Percentiles rank a stretch among this genome's conserved stretches.
Conservation (phyloP, 345 rosid genomes). For the Citrus trifoliata region DNA sequence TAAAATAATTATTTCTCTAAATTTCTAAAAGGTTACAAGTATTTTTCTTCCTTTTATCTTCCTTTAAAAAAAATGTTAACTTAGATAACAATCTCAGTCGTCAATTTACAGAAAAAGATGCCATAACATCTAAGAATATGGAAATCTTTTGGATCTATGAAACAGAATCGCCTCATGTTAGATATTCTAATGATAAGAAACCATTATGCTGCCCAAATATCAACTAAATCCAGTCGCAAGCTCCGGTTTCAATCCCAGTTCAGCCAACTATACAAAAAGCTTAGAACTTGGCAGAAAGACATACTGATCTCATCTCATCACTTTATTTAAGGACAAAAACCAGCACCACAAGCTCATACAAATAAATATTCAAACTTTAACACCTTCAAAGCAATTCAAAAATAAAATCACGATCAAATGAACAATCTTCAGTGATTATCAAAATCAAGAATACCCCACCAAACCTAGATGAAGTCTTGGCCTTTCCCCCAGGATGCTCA, state of each 20-base stretch:
- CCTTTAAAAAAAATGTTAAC: neutral
- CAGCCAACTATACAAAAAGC: neutral
- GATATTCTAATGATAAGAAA: neutral
- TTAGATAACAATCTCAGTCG: neutral
- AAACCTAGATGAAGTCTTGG: neutral
- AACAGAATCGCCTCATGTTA: neutral
- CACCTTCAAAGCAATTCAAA: neutral
- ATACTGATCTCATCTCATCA: neutral
- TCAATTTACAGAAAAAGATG: neutral
- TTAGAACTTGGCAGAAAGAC: neutral
- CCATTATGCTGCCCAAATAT: neutral
- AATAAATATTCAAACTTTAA: neutral
- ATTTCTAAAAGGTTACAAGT: neutral
- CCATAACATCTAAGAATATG: neutral
- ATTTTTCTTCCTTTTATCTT: neutral
- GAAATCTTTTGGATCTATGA: neutral
- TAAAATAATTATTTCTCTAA: neutral
- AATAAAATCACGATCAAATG: neutral
- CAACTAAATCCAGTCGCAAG: neutral
- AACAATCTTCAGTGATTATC: neutral
- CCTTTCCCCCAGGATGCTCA: neutral
- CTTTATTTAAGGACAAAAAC: neutral
- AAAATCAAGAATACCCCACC: neutral
- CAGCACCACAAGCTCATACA: neutral
- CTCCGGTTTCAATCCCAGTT: neutral